Conservation (phyloP, 768 basidiomycete species). For the Pleurotus platypus region DNA sequence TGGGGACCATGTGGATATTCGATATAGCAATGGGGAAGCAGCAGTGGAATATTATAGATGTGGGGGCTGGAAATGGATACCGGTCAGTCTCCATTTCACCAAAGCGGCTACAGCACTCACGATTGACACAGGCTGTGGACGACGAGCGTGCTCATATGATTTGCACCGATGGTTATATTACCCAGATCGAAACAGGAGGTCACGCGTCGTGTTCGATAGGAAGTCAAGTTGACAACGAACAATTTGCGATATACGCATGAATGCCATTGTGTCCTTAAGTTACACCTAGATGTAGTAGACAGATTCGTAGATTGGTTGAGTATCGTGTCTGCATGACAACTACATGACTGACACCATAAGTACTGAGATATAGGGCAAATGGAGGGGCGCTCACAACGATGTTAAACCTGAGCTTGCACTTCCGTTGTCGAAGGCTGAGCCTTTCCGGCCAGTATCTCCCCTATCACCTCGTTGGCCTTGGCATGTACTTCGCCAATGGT, state of each 20-base stretch:
- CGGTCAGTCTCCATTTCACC: conserved; percentile 43
- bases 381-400: neutral
- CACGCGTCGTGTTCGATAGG: conserved; percentile 47
- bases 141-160: conserved; percentile 67
- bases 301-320: conserved; percentile 7
- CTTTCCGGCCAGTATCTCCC: neutral
- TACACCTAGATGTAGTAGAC: too few species aligned
- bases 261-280: neutral
- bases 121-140: conserved; percentile 41
- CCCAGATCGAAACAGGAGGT: conserved; percentile 58
- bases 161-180: conserved; percentile 78
- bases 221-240: conserved; percentile 27
- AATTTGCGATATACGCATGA: conserved; percentile 49
- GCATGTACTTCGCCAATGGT: conserved; percentile 70
- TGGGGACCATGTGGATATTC: conserved; percentile 65
- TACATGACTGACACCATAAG: neutral
- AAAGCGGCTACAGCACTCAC: neutral
- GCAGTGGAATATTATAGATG: conserved; percentile 80
- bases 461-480: conserved; percentile 51
- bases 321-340: conserved; percentile 1
- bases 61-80: conserved; percentile 83
- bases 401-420: conserved; percentile 1
- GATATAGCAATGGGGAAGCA: conserved; percentile 49
- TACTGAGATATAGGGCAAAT: neutral
- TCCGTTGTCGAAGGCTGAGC: neutral